Conservation (phyloP, 495 filamentous ascomycete genomes). For the Alectoria sarmentosa region DNA sequence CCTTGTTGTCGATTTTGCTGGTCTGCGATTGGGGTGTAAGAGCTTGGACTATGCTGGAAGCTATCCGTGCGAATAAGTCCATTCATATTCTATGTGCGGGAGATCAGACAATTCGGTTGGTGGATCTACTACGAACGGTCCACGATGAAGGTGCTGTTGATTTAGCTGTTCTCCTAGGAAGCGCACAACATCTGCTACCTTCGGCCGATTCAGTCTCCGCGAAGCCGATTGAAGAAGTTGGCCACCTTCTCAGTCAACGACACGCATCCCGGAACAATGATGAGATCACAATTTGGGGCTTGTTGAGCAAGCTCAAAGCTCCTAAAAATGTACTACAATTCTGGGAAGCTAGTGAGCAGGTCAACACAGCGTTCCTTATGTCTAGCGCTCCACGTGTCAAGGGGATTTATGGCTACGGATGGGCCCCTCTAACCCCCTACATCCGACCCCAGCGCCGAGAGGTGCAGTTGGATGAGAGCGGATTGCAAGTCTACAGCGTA, state of each 20-base stretch:
- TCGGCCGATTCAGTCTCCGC: conserved; percentile 6
- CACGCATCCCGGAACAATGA: conserved; percentile 23
- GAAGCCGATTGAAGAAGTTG: conserved; percentile 21
- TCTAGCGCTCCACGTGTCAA: conserved; percentile 22
- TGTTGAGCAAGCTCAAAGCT: conserved; percentile 15
- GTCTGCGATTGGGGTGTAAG: conserved; percentile 30
- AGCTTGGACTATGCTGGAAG: conserved; percentile 29
- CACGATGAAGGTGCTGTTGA: not conserved
- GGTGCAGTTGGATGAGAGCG: not conserved
- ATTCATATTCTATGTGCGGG: conserved; percentile 26
- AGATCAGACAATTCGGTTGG: conserved; percentile 19
- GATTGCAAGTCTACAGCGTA: conserved; percentile 13
- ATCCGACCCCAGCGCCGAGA: conserved; percentile 17
- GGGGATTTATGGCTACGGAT: conserved; percentile 14
- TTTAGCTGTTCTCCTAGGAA: conserved; percentile 13
- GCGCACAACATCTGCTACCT: conserved; percentile 15
- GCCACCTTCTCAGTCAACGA: conserved; percentile 25
- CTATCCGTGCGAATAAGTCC: conserved; percentile 20
- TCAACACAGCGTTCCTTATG: conserved; percentile 23
- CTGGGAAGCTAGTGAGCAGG: conserved; percentile 12
- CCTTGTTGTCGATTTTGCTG: conserved; percentile 20
- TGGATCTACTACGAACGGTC: conserved; percentile 18
- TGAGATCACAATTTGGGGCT: conserved; percentile 26
- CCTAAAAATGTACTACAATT: conserved; percentile 8
- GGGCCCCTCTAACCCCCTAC: conserved; percentile 20